Evolutionary conservation across 352 stramenopile species (phyloP), one percentile per base, ranked within the genome.

Genomic region (Phytopythium boreale): DNA sequence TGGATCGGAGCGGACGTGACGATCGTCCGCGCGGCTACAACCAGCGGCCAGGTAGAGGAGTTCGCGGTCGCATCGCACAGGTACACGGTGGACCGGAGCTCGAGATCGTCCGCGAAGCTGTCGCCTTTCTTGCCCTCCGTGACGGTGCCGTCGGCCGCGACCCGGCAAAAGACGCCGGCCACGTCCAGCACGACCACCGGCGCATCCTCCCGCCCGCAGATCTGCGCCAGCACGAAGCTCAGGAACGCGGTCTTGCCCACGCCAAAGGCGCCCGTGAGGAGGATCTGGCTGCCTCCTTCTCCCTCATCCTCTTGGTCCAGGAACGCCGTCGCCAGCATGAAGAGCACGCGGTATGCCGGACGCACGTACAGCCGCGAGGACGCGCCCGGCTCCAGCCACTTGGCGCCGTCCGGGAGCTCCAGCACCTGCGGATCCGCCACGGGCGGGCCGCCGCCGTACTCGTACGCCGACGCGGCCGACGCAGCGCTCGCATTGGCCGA

Each of bases 221-320:
- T 61, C 12, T 71, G 67, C n/a, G 62, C 51, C 39, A 80, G 20
- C 15, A 77, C 46, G 65, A 72, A 83, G 55, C 56, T 72, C 50
- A 83, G 60, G 49, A 80, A 83, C 46, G 62, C 74, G 17, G 70
- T 75, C 59, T 80, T 80, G 46, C 75, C 75, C 0, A 76, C 68
- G 51, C 75, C 72, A 19, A 62, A 64, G 22, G 75, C 73, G 9
- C 75, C 75, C 12, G 72, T 77, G 61, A 83, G 49, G 19, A 75
- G 51, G 1, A 79, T 58, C 6, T 74, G 62, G 51, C 74, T 60
- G 24, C 6, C 47, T 15, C 20, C 44, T 6, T 51, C 29, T 26
- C 52, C 44, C 5, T 63, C 62, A 22, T 65, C 59, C 17, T 64
- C 27, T 22, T 74, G 64, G 19, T 74, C 63, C 17, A 76, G 60